Evolutionary conservation across 176 grass and related monocot species (phyloP).

Genomic region (Bothriochloa decipiens): DNA sequence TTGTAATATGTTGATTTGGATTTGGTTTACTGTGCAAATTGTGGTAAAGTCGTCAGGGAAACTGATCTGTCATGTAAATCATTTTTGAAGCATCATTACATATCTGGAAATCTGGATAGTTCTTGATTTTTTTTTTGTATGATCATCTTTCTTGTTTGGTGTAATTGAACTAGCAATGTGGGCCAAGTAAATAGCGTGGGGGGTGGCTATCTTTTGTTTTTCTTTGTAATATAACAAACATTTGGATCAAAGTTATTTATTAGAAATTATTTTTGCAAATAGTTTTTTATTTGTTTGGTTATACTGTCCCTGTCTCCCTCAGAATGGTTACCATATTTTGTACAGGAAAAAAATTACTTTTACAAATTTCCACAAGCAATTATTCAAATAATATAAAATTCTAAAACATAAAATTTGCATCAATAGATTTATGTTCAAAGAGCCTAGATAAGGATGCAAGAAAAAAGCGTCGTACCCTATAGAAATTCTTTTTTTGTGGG

Average conservation of each 20-base stretch:
- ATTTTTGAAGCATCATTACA: slow-evolving; percentile 12
- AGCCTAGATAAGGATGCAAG: neutral
- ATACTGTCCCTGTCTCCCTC: neutral
- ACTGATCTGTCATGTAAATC: slow-evolving; percentile 39
- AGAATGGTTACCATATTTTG: neutral
- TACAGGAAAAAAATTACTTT: neutral
- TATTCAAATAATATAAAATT: neutral
- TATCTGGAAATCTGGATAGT: neutral
- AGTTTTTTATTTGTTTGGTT: neutral
- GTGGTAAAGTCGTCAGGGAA: slow-evolving; percentile 31
- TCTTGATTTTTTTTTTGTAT: no score
- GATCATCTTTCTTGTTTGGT: neutral
- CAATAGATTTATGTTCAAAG: neutral
- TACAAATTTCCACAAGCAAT: neutral
- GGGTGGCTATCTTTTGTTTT: neutral
- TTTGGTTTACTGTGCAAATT: slow-evolving; percentile 24
- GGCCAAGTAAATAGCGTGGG: neutral
- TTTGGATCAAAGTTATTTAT: neutral
- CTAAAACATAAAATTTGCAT: neutral
- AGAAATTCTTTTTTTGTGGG: no score
- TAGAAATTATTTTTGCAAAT: neutral
- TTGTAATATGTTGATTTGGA: slow-evolving; percentile 21
- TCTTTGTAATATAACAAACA: neutral
- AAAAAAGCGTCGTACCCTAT: no score
- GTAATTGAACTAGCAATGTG: neutral